Percentiles rank a stretch among this genome's conserved stretches.
Evolutionary conservation across 129 eudicot genomes (phyloP).

Genomic region (Logfia minima): DNA sequence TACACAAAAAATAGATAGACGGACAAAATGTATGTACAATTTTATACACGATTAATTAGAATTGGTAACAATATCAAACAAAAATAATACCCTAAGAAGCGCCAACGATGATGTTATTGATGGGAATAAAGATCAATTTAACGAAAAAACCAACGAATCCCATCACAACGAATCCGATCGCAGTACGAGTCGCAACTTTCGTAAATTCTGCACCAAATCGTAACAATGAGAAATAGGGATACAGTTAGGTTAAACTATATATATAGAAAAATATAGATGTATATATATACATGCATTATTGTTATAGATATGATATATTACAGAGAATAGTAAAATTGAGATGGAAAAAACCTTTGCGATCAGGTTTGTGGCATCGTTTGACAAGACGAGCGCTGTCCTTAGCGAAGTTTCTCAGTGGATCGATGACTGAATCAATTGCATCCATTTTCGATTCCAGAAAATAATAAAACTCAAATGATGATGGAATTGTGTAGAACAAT

Average conservation of each 20-base stretch:
- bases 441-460: slow-evolving; percentile 44
- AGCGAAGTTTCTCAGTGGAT: slow-evolving; percentile 83
- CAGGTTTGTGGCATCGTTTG: slow-evolving; percentile 93
- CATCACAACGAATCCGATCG: slow-evolving; percentile 64
- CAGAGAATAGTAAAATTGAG: background rate
- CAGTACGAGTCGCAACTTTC: slow-evolving; percentile 52
- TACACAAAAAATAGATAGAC: background rate
- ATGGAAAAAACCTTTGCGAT: slow-evolving; percentile 65
- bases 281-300: too few species aligned
- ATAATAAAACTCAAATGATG: background rate
- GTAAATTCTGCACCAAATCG: slow-evolving; percentile 33
- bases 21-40: too few species aligned
- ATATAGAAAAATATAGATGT: too few species aligned
- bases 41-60: slow-evolving; percentile 5
- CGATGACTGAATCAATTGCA: slow-evolving; percentile 75
- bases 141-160: slow-evolving; percentile 65
- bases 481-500: background rate
- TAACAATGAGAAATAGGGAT: background rate
- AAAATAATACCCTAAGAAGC: slow-evolving; percentile 35
- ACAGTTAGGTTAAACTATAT: background rate
- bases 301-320: background rate
- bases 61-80: background rate
- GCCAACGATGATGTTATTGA: slow-evolving; percentile 65
- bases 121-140: slow-evolving; percentile 56
- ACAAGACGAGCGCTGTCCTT: slow-evolving; percentile 89